phyloP scores from a whole-genome alignment of 2,329 filamentous ascomycete species.

The Fusarium verrucosum region DNA sequence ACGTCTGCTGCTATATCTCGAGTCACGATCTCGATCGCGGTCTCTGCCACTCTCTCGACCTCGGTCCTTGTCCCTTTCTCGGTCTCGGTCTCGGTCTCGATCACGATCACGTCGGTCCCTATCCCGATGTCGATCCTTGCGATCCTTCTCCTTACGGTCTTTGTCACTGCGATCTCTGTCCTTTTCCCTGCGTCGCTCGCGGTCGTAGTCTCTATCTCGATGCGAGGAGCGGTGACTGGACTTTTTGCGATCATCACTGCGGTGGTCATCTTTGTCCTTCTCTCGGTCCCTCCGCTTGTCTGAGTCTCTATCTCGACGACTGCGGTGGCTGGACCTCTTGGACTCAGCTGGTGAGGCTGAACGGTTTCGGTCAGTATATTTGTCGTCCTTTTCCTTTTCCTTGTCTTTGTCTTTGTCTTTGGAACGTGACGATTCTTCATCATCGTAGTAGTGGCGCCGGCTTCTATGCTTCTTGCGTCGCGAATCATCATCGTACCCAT shows the following conservation, averaged over 20 bases:
- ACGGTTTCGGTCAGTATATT: conserved; percentile 65
- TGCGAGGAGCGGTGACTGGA: conserved; percentile 34
- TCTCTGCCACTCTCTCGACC: conserved; percentile 45
- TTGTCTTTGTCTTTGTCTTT: conserved; percentile 50
- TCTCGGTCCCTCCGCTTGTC: conserved; percentile 57
- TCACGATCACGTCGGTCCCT: conserved; percentile 48
- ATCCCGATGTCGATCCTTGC: conserved; percentile 53
- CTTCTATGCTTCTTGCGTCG: conserved; percentile 62
- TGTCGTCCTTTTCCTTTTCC: conserved; percentile 53
- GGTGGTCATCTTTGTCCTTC: conserved; percentile 54
- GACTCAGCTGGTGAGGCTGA: conserved; percentile 71
- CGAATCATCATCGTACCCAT: conserved; percentile 56
- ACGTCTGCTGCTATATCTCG: conserved; percentile 49
- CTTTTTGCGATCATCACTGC: conserved; percentile 55
- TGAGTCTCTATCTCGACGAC: conserved; percentile 64
- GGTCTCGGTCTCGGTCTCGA: conserved; percentile 46
- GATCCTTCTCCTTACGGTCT: conserved; percentile 54
- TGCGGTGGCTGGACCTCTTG: conserved; percentile 66
- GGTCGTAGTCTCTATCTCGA: conserved; percentile 54
- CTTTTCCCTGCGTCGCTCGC: conserved; percentile 51
- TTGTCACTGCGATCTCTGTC: conserved; percentile 53
- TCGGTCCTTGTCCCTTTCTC: conserved; percentile 47
- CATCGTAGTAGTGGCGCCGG: conserved; percentile 55
- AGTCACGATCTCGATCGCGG: conserved; percentile 48
- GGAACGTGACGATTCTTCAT: conserved; percentile 55